A percentile compares a stretch with the other conserved stretches of the same genome.
These are phyloP conservation scores for Pseudogymnoascus sp. DNA, from an alignment of 2,329 filamentous ascomycete genomes.

Conservation along the genomic window DNA sequence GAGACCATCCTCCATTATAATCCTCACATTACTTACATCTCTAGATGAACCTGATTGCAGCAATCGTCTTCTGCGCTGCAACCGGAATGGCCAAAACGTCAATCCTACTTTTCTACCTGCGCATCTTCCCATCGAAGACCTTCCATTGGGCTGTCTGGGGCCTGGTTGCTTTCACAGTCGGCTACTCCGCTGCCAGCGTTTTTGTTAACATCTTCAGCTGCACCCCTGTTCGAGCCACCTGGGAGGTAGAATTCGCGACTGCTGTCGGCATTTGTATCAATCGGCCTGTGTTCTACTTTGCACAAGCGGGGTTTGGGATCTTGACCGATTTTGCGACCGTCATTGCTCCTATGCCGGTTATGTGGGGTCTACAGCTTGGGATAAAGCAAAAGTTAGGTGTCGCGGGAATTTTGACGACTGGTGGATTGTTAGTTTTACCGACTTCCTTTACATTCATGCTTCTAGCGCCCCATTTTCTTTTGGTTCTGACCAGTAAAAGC, in stretches of 20 bases:
- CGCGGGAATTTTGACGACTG: slow-evolving; percentile 28
- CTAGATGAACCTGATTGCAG: slow-evolving; percentile 16
- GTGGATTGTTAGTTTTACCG: not conserved
- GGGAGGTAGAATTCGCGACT: slow-evolving; percentile 18
- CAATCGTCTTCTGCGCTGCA: slow-evolving; percentile 18
- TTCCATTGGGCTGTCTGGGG: slow-evolving; percentile 20
- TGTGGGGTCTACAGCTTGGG: slow-evolving; percentile 36
- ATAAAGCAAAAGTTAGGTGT: slow-evolving; percentile 35
- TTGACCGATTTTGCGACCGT: slow-evolving; percentile 22
- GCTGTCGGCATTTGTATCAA: slow-evolving; percentile 21
- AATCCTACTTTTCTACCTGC: slow-evolving; percentile 23
- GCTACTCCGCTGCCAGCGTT: slow-evolving; percentile 20
- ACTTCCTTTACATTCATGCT: slow-evolving; percentile 24
- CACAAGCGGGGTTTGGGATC: slow-evolving; percentile 23
- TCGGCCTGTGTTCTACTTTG: slow-evolving; percentile 23
- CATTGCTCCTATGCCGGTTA: slow-evolving; percentile 34
- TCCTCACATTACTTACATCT: slow-evolving; percentile 10
- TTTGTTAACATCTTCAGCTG: slow-evolving; percentile 24
- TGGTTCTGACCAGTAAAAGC: not conserved
- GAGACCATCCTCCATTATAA: not conserved
- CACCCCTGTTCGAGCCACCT: slow-evolving; percentile 21
- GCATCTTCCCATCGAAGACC: slow-evolving; percentile 20
- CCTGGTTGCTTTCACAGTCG: slow-evolving; percentile 20
- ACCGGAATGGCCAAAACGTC: slow-evolving; percentile 23
- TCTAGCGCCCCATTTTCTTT: not conserved